These are phyloP conservation scores for Polychaeton citri DNA, from an alignment of 2,329 filamentous ascomycete species.

Conservation along the genomic window DNA sequence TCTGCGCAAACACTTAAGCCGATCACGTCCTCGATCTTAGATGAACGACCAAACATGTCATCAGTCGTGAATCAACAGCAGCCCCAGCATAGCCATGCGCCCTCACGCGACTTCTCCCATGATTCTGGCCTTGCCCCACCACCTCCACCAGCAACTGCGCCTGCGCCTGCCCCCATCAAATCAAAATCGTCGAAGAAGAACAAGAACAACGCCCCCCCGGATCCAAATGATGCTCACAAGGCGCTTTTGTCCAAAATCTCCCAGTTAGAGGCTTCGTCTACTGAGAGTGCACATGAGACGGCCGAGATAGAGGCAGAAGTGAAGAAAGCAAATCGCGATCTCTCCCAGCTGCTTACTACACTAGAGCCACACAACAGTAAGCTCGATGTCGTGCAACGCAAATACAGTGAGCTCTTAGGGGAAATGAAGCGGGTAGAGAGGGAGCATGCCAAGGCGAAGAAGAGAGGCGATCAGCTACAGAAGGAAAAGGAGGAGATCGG, in stretches of 20 bases:
- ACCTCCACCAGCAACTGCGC: slow-evolving; percentile 30
- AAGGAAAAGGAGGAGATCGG: slow-evolving; percentile 90
- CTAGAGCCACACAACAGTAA: slow-evolving; percentile 89
- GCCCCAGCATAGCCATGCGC: slow-evolving; percentile 10
- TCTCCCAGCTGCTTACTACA: slow-evolving; percentile 69
- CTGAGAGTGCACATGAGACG: slow-evolving; percentile 89
- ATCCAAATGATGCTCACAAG: slow-evolving; percentile 82
- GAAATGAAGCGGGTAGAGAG: slow-evolving; percentile 94
- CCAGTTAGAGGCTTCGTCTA: slow-evolving; percentile 84
- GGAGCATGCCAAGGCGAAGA: slow-evolving; percentile 91
- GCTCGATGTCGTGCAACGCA: slow-evolving; percentile 78
- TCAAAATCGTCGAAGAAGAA: slow-evolving; percentile 66
- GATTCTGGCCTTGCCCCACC: slow-evolving; percentile 18
- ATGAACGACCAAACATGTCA: not conserved
- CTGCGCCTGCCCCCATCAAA: slow-evolving; percentile 53
- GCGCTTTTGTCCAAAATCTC: slow-evolving; percentile 86
- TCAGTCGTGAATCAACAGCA: slow-evolving; percentile 11
- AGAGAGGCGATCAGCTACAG: slow-evolving; percentile 82
- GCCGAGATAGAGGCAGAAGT: slow-evolving; percentile 93
- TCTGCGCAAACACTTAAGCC: no score
- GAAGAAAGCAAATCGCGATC: slow-evolving; percentile 81
- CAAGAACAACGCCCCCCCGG: slow-evolving; percentile 23
- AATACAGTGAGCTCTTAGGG: slow-evolving; percentile 78
- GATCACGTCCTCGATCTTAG: no score
- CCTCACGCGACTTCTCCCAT: slow-evolving; percentile 12